Evolutionary conservation across 306 rosid species (phyloP).

Genomic region (Quercus aquifolioides): DNA sequence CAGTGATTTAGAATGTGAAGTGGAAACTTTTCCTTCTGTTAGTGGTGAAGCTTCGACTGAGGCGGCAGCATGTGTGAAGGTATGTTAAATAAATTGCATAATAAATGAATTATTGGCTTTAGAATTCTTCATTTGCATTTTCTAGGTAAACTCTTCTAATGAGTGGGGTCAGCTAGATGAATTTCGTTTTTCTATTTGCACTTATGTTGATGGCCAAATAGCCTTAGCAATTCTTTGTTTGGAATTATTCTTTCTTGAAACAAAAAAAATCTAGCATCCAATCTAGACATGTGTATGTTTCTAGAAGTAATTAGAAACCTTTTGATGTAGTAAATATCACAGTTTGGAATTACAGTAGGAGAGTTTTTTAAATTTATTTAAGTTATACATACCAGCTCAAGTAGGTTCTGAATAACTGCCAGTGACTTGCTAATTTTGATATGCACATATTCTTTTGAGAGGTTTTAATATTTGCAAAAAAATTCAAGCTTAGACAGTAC

Average conservation of each 20-base stretch:
- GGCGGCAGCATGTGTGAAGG: slow-evolving; percentile 90
- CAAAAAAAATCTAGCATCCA: neutral
- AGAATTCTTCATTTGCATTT: neutral
- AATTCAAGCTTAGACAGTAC: neutral
- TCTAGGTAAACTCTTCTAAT: neutral
- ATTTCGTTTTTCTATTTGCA: neutral
- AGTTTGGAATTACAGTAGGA: neutral
- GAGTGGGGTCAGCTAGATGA: neutral
- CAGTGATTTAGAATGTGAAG: slow-evolving; percentile 75
- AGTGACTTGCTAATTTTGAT: neutral
- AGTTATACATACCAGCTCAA: neutral
- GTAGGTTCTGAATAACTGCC: neutral
- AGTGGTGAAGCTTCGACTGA: slow-evolving; percentile 55
- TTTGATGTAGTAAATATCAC: neutral
- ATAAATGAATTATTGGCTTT: neutral
- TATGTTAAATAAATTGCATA: slow-evolving; percentile 9
- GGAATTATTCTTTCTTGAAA: neutral
- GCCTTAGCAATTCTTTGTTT: neutral
- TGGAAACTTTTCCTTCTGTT: slow-evolving; percentile 57
- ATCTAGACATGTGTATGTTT: neutral
- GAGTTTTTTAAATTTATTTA: neutral
- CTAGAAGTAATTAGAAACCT: neutral
- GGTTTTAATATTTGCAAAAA: neutral
- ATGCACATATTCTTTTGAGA: neutral
- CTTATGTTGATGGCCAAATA: neutral